phyloP scores from a whole-genome alignment of 1,284 basidiomycete genomes.

The Ustilago sp. region DNA sequence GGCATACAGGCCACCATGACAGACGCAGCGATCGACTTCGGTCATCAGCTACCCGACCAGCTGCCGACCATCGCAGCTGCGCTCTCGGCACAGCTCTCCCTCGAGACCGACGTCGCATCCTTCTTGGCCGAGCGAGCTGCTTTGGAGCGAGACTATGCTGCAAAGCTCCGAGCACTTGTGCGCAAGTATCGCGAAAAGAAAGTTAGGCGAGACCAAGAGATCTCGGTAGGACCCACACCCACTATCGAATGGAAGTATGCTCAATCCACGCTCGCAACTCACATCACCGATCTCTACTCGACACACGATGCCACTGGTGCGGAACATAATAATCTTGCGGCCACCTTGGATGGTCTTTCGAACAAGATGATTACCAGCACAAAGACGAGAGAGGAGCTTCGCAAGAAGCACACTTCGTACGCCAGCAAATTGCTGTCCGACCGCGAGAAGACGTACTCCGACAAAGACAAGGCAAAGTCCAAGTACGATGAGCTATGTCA shows the following conservation, averaged over 20 bases:
- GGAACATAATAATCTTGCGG: conserved; percentile 32
- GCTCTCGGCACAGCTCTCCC: conserved; percentile 43
- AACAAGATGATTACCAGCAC: conserved; percentile 30
- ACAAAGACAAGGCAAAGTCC: conserved; percentile 52
- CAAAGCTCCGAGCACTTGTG: conserved; percentile 41
- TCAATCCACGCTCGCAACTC: conserved; percentile 30
- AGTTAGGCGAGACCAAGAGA: conserved; percentile 43
- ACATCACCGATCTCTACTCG: conserved; percentile 35
- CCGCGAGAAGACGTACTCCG: conserved; percentile 51
- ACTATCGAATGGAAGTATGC: conserved; percentile 50
- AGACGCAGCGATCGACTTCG: conserved; percentile 26
- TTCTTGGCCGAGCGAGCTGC: conserved; percentile 55
- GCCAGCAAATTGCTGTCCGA: conserved; percentile 48
- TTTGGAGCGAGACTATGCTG: conserved; percentile 56
- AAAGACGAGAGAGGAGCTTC: conserved; percentile 40
- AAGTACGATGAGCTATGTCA: conserved; percentile 60
- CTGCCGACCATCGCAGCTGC: conserved; percentile 39
- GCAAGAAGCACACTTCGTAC: conserved; percentile 49
- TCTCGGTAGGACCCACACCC: conserved; percentile 46
- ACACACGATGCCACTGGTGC: conserved; percentile 27
- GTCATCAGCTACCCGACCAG: conserved; percentile 44
- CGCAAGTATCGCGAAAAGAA: conserved; percentile 53
- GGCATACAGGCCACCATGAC: conserved; percentile 10
- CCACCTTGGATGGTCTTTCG: conserved; percentile 31
- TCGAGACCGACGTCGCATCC: conserved; percentile 41